Percentiles rank a stretch among this genome's conserved stretches.
Conservation (phyloP, 129 eudicot genomes). For the Oenanthe sinensis region DNA sequence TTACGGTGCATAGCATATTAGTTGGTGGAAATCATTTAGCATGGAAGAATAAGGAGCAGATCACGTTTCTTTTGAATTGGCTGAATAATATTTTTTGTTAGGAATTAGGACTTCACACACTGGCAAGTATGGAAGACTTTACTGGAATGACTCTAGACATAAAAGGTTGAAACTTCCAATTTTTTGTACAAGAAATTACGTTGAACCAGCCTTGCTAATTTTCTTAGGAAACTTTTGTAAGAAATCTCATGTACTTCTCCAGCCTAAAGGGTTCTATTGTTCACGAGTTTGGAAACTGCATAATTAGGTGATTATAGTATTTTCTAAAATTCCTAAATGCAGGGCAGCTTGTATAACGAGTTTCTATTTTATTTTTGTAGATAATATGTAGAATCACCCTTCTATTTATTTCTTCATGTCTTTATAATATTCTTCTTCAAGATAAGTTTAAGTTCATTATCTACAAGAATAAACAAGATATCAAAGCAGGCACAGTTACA, state of each 20-base stretch:
- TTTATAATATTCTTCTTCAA: not conserved
- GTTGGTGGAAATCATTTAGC: no score
- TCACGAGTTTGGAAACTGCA: not conserved
- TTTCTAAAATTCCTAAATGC: not conserved
- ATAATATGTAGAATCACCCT: not conserved
- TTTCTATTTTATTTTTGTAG: not conserved
- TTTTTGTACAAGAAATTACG: not conserved
- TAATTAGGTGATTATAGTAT: not conserved
- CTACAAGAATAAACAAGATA: not conserved
- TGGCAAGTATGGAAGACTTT: not conserved
- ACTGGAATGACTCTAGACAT: not conserved
- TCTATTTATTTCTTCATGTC: not conserved
- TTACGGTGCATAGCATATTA: no score
- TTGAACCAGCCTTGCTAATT: not conserved
- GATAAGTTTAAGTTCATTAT: not conserved
- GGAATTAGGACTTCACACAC: not conserved
- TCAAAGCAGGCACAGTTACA: not conserved
- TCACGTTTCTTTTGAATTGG: no score
- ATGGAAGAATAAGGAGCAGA: no score
- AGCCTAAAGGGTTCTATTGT: not conserved
- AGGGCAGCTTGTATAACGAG: not conserved
- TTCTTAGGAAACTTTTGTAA: not conserved
- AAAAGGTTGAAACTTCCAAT: not conserved
- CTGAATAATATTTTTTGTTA: no score
- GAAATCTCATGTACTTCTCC: not conserved